These are phyloP conservation scores for Platanthera zijinensis DNA, from an alignment of 106 monocot species.

Conservation along the genomic window DNA sequence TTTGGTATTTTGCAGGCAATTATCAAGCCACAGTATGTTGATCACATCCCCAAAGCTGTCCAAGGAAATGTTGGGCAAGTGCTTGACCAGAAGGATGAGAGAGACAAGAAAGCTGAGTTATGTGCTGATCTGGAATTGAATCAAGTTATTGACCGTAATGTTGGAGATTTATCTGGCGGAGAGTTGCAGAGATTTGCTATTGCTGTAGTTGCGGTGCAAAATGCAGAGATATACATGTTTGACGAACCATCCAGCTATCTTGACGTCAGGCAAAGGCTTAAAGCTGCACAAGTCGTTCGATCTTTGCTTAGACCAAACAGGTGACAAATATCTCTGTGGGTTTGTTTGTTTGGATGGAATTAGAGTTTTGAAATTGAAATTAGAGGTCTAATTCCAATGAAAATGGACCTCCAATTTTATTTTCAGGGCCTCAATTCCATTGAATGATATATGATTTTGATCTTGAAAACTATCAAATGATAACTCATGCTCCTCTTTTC, in stretches of 20 bases:
- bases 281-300: constrained; percentile 93
- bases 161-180: constrained; percentile 96
- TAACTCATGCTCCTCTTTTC: neutral
- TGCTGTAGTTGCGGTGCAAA: constrained; percentile 86
- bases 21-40: constrained; percentile 97
- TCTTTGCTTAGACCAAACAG: constrained; percentile 87
- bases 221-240: constrained; percentile 99
- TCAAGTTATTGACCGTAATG: constrained; percentile 91
- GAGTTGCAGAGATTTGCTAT: constrained; percentile 98
- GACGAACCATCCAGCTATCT: constrained; percentile 17
- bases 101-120: constrained; percentile 52
- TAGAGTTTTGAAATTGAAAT: no score
- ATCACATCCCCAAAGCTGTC: constrained; percentile 97
- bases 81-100: constrained; percentile 92
- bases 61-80: constrained; percentile 97
- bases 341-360: no score
- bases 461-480: neutral
- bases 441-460: neutral
- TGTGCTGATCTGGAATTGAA: constrained; percentile 86
- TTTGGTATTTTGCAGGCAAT: constrained; percentile 44
- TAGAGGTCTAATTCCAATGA: no score
- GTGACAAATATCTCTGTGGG: constrained; percentile 31
- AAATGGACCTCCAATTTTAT: no score
- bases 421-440: no score
- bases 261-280: constrained; percentile 51